Evolutionary conservation across 2,329 filamentous ascomycete species (phyloP).

Genomic region (Lomentospora prolificans): DNA sequence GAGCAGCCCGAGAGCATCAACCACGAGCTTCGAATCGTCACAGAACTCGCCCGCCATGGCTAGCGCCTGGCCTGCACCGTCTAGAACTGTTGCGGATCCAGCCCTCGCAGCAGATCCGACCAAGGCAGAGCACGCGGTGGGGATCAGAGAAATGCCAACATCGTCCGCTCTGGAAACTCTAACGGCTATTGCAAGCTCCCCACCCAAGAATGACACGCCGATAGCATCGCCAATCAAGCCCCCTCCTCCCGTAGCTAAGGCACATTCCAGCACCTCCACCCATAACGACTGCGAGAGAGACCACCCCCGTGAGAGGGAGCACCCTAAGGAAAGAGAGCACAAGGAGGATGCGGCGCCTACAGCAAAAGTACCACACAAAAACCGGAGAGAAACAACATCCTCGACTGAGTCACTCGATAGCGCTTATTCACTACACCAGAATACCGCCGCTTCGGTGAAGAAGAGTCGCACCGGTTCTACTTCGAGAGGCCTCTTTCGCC

Average conservation of each 20-base stretch:
- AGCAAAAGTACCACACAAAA: background rate
- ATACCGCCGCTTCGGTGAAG: slow-evolving; percentile 24
- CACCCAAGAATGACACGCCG: background rate
- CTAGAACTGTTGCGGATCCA: background rate
- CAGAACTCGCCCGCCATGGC: background rate
- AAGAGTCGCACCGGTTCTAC: slow-evolving; percentile 30
- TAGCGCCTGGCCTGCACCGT: background rate
- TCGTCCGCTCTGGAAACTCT: background rate
- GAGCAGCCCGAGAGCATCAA: background rate
- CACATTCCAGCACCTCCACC: background rate
- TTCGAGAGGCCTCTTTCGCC: slow-evolving; percentile 30
- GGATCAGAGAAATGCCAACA: background rate
- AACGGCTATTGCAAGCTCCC: slow-evolving; percentile 1
- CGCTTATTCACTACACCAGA: slow-evolving; percentile 19
- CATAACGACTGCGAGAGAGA: background rate
- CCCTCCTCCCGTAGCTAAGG: background rate
- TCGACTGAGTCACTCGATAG: slow-evolving; percentile 22
- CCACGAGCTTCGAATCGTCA: background rate
- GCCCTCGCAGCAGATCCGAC: background rate
- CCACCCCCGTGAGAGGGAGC: background rate
- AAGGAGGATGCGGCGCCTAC: background rate
- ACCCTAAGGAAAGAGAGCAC: background rate
- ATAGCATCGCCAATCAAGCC: background rate
- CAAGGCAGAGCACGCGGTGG: background rate
- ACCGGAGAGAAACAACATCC: slow-evolving; percentile 28